Percentiles rank a stretch among this genome's conserved stretches.
These are phyloP conservation scores for Geranomyces michiganensis DNA, from an alignment of 192 early-diverging fungal species.

Conservation along the genomic window DNA sequence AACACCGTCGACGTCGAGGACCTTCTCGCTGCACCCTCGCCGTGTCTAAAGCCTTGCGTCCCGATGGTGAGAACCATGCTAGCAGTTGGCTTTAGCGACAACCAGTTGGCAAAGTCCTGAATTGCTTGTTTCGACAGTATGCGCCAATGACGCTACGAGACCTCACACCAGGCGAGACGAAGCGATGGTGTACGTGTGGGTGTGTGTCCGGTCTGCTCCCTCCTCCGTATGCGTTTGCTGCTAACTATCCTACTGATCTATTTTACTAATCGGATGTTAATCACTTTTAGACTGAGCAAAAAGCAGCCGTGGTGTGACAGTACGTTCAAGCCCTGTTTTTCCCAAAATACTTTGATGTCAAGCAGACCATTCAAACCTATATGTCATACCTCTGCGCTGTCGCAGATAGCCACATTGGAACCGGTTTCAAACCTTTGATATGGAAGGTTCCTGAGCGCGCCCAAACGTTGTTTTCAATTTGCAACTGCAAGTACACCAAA, in stretches of 20 bases:
- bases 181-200: slow-evolving; percentile 32
- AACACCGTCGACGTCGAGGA: not conserved
- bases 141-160: slow-evolving; percentile 18
- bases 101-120: not conserved
- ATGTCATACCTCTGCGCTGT: not conserved
- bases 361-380: too few relatives aligned
- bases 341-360: too few relatives aligned
- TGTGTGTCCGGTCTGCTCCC: not conserved
- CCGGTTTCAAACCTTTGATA: slow-evolving; percentile 22
- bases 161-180: slow-evolving; percentile 18
- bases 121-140: slow-evolving; percentile 18
- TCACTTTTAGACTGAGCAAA: slow-evolving; percentile 15
- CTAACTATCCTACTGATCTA: not conserved
- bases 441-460: slow-evolving; percentile 22
- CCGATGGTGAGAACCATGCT: slow-evolving; percentile 18
- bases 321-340: not conserved
- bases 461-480: slow-evolving; percentile 25
- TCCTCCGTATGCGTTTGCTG: not conserved
- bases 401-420: slow-evolving; percentile 11
- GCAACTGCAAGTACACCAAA: slow-evolving; percentile 32
- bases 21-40: not conserved
- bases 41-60: slow-evolving; percentile 25
- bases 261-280: not conserved
- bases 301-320: slow-evolving; percentile 34
- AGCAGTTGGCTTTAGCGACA: not conserved